A percentile compares a stretch with the other conserved stretches of the same genome.
Evolutionary conservation across 2,329 filamentous ascomycete species (phyloP).

Genomic region (Cercospora berteroae): DNA sequence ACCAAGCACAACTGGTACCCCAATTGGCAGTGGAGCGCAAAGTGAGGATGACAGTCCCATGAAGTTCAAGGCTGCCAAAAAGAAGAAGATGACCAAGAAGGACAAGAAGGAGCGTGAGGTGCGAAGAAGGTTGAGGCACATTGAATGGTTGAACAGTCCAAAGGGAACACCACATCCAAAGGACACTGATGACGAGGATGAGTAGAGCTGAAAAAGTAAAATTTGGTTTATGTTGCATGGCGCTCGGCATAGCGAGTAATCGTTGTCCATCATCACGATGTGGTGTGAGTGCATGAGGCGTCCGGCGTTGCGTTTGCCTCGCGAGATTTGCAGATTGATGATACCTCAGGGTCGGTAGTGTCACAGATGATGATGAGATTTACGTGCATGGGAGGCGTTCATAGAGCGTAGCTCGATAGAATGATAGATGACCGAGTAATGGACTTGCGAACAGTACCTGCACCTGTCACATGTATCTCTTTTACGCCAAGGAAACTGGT

Average conservation of each 20-base stretch:
- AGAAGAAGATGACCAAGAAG: constrained; percentile 99
- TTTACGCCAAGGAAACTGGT: not conserved
- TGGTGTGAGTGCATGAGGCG: constrained; percentile 5
- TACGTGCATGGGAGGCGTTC: constrained; percentile 8
- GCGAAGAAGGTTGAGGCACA: constrained; percentile 79
- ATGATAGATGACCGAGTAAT: constrained; percentile 2
- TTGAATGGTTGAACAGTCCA: constrained; percentile 64
- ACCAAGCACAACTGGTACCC: constrained; percentile 35
- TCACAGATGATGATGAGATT: not conserved
- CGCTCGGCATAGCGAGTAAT: constrained; percentile 4
- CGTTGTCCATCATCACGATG: constrained; percentile 3
- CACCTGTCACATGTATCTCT: not conserved
- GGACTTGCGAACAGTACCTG: not conserved
- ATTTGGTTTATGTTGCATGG: constrained; percentile 13
- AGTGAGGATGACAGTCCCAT: constrained; percentile 77
- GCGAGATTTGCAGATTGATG: not conserved
- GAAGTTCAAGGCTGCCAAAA: constrained; percentile 89
- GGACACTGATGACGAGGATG: constrained; percentile 73
- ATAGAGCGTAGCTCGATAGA: constrained; percentile 1
- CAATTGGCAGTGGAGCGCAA: constrained; percentile 35
- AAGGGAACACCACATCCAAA: constrained; percentile 76
- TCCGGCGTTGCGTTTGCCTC: not conserved
- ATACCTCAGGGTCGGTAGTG: not conserved
- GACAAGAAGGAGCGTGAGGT: constrained; percentile 92
- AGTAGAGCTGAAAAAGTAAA: constrained; percentile 20